A percentile compares a stretch with the other conserved stretches of the same genome.
Conservation (phyloP, 2,329 filamentous ascomycete species). For the Ophidiomyces ophidiicola region DNA sequence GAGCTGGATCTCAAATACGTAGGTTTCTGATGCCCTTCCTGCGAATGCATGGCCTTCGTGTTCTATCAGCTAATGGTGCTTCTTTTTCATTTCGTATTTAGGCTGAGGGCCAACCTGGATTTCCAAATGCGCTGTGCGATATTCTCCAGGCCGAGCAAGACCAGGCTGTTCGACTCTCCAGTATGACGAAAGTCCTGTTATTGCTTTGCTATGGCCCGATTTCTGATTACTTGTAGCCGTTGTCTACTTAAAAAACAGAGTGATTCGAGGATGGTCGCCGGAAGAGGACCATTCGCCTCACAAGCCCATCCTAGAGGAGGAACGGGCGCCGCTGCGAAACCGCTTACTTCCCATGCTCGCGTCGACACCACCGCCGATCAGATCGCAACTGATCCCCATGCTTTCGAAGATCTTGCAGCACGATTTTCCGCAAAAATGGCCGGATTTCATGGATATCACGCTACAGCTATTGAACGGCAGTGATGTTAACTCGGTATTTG, state of each 20-base stretch:
- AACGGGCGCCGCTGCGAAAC: constrained; percentile 76
- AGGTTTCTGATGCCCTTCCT: constrained; percentile 22
- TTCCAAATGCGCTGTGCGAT: constrained; percentile 79
- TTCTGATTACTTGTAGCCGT: constrained; percentile 49
- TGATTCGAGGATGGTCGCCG: constrained; percentile 80
- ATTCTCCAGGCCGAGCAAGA: constrained; percentile 85
- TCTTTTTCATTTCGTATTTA: constrained; percentile 26
- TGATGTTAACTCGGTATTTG: constrained; percentile 75
- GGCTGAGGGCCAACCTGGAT: constrained; percentile 83
- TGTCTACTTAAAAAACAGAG: constrained; percentile 95
- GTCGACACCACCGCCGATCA: constrained; percentile 64
- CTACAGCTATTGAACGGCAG: constrained; percentile 77
- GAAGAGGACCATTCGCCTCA: constrained; percentile 62
- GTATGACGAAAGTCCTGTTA: constrained; percentile 44
- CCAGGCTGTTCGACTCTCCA: constrained; percentile 69
- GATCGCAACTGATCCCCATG: constrained; percentile 84
- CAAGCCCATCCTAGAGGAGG: constrained; percentile 69
- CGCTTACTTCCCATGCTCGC: constrained; percentile 83
- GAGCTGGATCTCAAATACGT: constrained; percentile 55
- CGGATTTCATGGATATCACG: constrained; percentile 84
- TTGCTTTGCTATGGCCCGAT: constrained; percentile 9
- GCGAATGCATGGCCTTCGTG: background rate
- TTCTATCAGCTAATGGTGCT: constrained; percentile 1
- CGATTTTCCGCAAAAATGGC: constrained; percentile 93
- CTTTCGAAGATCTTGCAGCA: constrained; percentile 92